Conservation (phyloP, 2,329 filamentous ascomycete species). For the Sordariomycetes sp. region DNA sequence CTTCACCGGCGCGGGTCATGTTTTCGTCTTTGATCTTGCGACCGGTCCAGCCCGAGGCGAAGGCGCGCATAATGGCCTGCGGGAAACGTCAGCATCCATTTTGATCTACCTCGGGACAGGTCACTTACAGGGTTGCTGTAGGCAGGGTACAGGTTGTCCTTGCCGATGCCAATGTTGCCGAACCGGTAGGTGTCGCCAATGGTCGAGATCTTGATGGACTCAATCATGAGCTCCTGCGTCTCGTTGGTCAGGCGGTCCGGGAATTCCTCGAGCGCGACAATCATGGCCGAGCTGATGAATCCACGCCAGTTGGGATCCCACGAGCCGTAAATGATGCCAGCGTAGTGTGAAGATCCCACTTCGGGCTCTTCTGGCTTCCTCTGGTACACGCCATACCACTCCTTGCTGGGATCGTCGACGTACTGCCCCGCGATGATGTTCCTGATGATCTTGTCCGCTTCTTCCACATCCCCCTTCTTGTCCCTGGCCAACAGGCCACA, state of each 20-base stretch:
- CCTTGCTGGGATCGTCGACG: conserved; percentile 36
- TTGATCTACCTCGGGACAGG: conserved; percentile 11
- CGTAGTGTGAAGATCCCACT: conserved; percentile 41
- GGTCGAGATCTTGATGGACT: conserved; percentile 44
- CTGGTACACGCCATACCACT: conserved; percentile 50
- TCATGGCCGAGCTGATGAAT: conserved; percentile 50
- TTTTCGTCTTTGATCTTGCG: conserved; percentile 42
- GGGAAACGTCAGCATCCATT: too few relatives aligned
- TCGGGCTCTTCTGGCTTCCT: conserved; percentile 47
- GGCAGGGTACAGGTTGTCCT: conserved; percentile 52
- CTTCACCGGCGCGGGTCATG: conserved; percentile 48
- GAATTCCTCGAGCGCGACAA: conserved; percentile 52
- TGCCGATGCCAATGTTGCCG: conserved; percentile 46
- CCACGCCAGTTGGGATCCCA: conserved; percentile 60
- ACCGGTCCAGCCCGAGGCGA: conserved; percentile 50
- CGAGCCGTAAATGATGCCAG: conserved; percentile 40
- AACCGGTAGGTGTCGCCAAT: conserved; percentile 53
- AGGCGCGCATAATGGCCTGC: conserved; percentile 49
- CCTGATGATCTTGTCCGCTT: conserved; percentile 43
- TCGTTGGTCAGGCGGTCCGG: conserved; percentile 28
- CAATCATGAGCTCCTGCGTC: conserved; percentile 34
- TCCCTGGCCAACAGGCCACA: conserved; percentile 48
- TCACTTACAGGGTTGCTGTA: conserved; percentile 51
- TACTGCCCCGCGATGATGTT: conserved; percentile 45
- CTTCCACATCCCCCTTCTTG: conserved; percentile 32